Base-by-base conservation (phyloP, 441 rosid genomes). In the Iberis amara region DNA sequence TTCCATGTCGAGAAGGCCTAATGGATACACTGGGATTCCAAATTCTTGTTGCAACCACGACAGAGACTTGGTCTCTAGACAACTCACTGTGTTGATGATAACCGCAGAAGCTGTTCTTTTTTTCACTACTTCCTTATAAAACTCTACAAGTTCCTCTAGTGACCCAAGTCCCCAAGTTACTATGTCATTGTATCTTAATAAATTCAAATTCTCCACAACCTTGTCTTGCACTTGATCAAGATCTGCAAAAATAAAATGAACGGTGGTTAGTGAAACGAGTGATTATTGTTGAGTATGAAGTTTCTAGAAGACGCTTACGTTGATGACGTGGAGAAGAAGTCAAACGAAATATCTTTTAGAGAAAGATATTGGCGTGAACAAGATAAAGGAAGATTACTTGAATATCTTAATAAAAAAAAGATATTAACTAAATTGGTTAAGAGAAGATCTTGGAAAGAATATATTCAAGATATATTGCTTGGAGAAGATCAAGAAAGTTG, bases 1-100 rank as follows among this genome's bases (percentile, higher is more conserved):
- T 21, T 55, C n/a, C 14, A 61, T 67, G 63, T 67, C 76, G n/a
- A 72, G 24, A 5, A 67, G 74, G n/a, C 82, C 79, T 18, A 70
- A n/a, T 0, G 70, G 28, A 52, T 64, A 75, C 43, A 68, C 26
- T 7, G 79, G 77, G 42, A 52, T 48, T 13, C 24, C 41, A 1
- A 24, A 21, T 13, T 57, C 47, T 24, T 68, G 59, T 37, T 49
- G 38, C 11, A 66, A 57, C 54, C 35, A 23, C 30, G 52, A 8
- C 6, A 71, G 3, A 38, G 62, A 45, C 8, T 50, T 31, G 21
- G 12, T 10, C 52, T 68, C 81, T 7, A 71, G 62, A 55, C 54
- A 56, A 2, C 46, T 65, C 26, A 52, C 31, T 11, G 68, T 72
- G 54, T 69, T 74, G 6, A 18, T 53, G 12, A 74, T 69, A 13